phyloP scores from a whole-genome alignment of 2,329 filamentous ascomycete genomes.

The Fusarium virguliforme region DNA sequence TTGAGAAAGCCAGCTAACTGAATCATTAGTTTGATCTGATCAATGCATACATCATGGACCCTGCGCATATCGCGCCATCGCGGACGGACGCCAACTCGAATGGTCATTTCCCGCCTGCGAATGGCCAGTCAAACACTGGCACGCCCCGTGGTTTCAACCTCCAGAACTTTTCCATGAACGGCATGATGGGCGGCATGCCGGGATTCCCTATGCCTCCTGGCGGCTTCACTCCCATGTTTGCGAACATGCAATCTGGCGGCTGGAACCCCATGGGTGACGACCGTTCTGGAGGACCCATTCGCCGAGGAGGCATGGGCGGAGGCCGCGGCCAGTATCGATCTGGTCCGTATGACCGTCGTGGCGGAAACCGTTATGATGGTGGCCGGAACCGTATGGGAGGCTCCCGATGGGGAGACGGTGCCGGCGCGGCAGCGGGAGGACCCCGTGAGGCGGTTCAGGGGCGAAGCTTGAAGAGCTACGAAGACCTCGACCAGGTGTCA shows the following conservation, averaged over 20 bases:
- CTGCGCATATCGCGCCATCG: conserved; percentile 93
- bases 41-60: conserved; percentile 95
- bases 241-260: conserved; percentile 63
- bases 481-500: conserved; percentile 91
- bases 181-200: conserved; percentile 72
- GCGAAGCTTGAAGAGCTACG: conserved; percentile 94
- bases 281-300: conserved; percentile 77
- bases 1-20: conserved; percentile 29
- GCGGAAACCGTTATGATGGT: conserved; percentile 68
- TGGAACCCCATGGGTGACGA: conserved; percentile 70
- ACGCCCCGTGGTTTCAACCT: conserved; percentile 95
- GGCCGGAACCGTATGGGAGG: conserved; percentile 65
- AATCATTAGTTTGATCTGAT: conserved; percentile 82
- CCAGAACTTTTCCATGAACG: conserved; percentile 76
- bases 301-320: conserved; percentile 74
- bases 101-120: conserved; percentile 90
- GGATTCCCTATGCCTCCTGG: conserved; percentile 69
- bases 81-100: conserved; percentile 95
- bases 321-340: conserved; percentile 71
- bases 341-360: conserved; percentile 83
- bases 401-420: conserved; percentile 81
- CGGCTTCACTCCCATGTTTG: conserved; percentile 71
- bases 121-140: conserved; percentile 82
- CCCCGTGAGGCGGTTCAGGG: conserved; percentile 94
- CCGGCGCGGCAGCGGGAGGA: conserved; percentile 83